These are phyloP conservation scores for Vaccinium darrowii DNA, from an alignment of 148 eudicot species.

Conservation along the genomic window DNA sequence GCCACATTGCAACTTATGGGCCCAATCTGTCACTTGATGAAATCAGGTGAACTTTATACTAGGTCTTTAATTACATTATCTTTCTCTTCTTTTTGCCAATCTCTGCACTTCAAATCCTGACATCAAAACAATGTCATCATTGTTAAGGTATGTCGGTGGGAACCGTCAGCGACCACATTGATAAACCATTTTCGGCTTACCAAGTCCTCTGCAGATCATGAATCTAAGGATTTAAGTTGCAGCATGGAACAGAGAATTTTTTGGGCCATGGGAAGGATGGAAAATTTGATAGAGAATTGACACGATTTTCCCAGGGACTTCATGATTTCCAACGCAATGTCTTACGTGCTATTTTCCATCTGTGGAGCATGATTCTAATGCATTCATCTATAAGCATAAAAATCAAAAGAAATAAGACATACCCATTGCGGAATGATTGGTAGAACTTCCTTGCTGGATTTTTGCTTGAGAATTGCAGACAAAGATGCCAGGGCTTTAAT, in stretches of 20 bases:
- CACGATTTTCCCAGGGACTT: neutral
- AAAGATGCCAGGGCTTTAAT: constrained; percentile 81
- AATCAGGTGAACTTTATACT: neutral
- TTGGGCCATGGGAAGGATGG: neutral
- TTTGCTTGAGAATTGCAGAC: constrained; percentile 63
- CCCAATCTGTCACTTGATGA: neutral
- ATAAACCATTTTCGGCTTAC: neutral
- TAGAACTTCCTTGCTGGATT: constrained; percentile 66
- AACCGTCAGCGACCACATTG: neutral
- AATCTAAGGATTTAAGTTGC: neutral
- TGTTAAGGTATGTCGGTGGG: neutral
- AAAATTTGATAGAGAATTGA: neutral
- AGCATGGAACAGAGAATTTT: neutral
- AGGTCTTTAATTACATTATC: neutral
- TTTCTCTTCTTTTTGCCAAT: neutral
- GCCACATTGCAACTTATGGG: neutral
- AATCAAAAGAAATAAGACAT: constrained; percentile 25
- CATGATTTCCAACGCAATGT: neutral
- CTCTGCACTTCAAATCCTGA: neutral
- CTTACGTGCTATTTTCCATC: neutral
- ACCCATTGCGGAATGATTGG: constrained; percentile 92
- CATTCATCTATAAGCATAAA: neutral
- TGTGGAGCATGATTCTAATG: neutral
- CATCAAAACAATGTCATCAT: neutral
- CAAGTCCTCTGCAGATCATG: neutral